Conservation (phyloP, 352 stramenopile genomes). For the Phytophthora hibernalis region DNA sequence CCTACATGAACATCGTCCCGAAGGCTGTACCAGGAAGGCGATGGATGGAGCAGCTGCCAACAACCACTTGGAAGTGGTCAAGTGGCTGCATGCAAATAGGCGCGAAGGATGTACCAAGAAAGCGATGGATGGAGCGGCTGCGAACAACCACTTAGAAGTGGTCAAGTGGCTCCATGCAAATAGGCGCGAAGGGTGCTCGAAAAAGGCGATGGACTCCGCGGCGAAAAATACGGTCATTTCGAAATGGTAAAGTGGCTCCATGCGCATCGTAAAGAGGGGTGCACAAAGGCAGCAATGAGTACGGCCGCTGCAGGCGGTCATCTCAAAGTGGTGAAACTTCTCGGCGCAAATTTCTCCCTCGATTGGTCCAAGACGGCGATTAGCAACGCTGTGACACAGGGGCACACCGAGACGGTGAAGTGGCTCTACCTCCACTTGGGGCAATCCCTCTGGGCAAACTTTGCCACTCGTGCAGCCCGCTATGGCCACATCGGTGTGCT, state of each 20-base stretch:
- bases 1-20: conserved; percentile 15
- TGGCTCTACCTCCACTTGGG: conserved; percentile 27
- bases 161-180: conserved; percentile 12
- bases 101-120: conserved; percentile 2
- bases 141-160: conserved; percentile 6
- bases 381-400: conserved; percentile 12
- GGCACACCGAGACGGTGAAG: conserved; percentile 22
- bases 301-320: conserved; percentile 7
- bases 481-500: conserved; percentile 24
- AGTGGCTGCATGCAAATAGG: conserved; percentile 12
- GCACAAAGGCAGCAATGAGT: conserved; percentile 5
- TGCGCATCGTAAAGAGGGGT: not conserved
- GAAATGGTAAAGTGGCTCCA: conserved; percentile 20
- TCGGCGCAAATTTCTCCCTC: conserved; percentile 24
- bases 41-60: conserved; percentile 6
- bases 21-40: conserved; percentile 11
- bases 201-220: conserved; percentile 8
- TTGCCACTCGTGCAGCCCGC: conserved; percentile 6
- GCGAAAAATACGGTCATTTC: not conserved
- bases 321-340: conserved; percentile 26
- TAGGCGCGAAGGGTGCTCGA: not conserved
- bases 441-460: not conserved
- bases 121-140: conserved; percentile 12
- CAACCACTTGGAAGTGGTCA: conserved; percentile 13
- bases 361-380: conserved; percentile 26